phyloP scores from a whole-genome alignment of 2,329 filamentous ascomycete species.

The Basipetospora chlamydospora region DNA sequence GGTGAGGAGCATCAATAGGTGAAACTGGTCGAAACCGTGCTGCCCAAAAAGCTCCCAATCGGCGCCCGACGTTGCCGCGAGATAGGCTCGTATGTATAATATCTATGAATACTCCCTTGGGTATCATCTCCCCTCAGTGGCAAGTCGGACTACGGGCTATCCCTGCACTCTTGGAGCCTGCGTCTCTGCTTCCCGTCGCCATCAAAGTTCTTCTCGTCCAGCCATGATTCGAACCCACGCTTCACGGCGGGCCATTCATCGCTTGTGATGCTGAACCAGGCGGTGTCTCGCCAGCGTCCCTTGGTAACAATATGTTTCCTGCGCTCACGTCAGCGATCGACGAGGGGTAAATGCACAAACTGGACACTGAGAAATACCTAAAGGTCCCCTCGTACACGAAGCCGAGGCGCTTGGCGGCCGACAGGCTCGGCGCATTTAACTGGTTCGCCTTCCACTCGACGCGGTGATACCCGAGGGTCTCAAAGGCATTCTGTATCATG shows the following conservation, averaged over 20 bases:
- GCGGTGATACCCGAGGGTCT: conserved; percentile 36
- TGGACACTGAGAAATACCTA: conserved; percentile 17
- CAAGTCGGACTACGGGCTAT: too few relatives aligned
- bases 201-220: conserved; percentile 41
- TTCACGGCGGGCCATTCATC: conserved; percentile 40
- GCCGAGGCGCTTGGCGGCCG: conserved; percentile 41
- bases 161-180: conserved; percentile 23
- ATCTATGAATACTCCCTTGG: too few relatives aligned
- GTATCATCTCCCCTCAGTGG: too few relatives aligned
- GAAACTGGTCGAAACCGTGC: too few relatives aligned
- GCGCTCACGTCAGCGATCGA: background rate
- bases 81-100: too few relatives aligned
- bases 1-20: too few relatives aligned
- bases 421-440: conserved; percentile 36
- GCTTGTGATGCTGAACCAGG: conserved; percentile 44
- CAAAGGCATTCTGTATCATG: conserved; percentile 37
- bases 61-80: too few relatives aligned
- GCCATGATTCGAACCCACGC: conserved; percentile 36
- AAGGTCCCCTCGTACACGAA: conserved; percentile 47
- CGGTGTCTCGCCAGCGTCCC: conserved; percentile 41
- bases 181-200: conserved; percentile 33
- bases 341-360: too few relatives aligned
- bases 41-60: too few relatives aligned
- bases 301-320: conserved; percentile 45
- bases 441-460: conserved; percentile 52